Conservation (phyloP, 192 early-diverging fungal species). For the Umbelopsis ramanniana region DNA sequence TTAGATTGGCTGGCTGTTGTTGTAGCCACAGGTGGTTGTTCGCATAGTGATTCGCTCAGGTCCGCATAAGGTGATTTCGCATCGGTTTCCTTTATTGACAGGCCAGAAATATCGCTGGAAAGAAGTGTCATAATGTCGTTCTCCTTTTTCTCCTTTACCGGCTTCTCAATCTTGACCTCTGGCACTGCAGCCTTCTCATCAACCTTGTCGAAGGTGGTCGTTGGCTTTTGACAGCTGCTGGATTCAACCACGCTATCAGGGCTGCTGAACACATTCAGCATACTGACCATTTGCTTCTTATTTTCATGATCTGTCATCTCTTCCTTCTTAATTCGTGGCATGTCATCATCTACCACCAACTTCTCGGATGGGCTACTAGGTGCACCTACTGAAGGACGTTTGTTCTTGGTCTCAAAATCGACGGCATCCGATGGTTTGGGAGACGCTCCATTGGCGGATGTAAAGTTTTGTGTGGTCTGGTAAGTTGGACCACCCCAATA, state of each 20-base stretch:
- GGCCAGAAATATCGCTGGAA: conserved; percentile 9
- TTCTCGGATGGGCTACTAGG: conserved; percentile 1
- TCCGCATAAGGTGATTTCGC: conserved; percentile 5
- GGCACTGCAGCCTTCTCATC: not conserved
- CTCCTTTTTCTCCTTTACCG: not conserved
- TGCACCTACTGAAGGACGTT: not conserved
- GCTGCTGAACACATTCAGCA: conserved; percentile 8
- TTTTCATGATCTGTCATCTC: conserved; percentile 18
- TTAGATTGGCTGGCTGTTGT: not conserved
- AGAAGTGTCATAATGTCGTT: conserved; percentile 10
- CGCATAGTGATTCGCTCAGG: not conserved
- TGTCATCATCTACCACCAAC: not conserved
- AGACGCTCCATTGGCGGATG: not conserved
- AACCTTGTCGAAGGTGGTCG: not conserved
- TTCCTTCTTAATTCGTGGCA: conserved; percentile 17
- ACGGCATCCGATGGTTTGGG: conserved; percentile 8
- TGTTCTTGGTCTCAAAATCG: not conserved
- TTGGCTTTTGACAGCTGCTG: not conserved
- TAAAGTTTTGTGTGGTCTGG: conserved; percentile 17
- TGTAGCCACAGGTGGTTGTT: not conserved
- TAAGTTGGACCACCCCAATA: conserved; percentile 12
- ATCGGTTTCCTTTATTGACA: conserved; percentile 10
- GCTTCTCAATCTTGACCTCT: not conserved
- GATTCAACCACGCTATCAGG: not conserved
- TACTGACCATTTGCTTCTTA: conserved; percentile 21